Evolutionary conservation across 2,329 filamentous ascomycete genomes (phyloP).

Genomic region (Diaporthe caulivora): DNA sequence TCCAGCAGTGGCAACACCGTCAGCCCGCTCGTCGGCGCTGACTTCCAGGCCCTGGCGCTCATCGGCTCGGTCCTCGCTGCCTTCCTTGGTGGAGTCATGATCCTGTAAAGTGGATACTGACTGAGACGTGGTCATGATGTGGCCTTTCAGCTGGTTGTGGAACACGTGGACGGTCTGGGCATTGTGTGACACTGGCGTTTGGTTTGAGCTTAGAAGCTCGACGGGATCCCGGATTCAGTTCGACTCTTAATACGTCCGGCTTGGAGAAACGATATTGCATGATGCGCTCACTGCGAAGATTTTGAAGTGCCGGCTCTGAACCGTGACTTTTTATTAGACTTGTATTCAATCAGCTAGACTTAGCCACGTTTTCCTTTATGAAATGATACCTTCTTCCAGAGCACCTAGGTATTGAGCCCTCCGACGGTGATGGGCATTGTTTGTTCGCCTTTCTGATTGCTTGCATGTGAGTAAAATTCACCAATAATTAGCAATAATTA

Average conservation of each 20-base stretch:
- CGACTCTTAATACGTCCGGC: background rate
- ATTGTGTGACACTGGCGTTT: constrained; percentile 31
- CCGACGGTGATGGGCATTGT: background rate
- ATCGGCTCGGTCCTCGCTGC: constrained; percentile 36
- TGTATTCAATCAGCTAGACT: constrained; percentile 25
- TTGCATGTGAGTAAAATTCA: background rate
- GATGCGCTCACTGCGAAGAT: constrained; percentile 15
- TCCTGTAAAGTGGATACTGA: constrained; percentile 24
- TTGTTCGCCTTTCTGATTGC: background rate
- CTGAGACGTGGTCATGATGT: background rate
- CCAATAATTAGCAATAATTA: too few relatives aligned
- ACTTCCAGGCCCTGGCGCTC: constrained; percentile 36
- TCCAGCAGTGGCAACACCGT: constrained; percentile 19
- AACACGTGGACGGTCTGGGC: background rate
- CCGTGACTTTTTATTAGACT: constrained; percentile 17
- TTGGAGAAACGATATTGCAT: background rate
- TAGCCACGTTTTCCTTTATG: constrained; percentile 5
- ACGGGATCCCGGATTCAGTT: background rate
- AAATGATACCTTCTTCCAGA: constrained; percentile 8
- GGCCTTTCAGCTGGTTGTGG: background rate
- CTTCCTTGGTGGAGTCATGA: constrained; percentile 37
- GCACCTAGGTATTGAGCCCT: too few relatives aligned
- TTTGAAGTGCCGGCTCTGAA: background rate
- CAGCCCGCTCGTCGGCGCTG: constrained; percentile 21
- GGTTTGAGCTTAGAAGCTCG: constrained; percentile 17